Evolutionary conservation across 2,329 filamentous ascomycete genomes (phyloP), one percentile per base, ranked within the genome.

Genomic region (Achaetomium macrosporum): DNA sequence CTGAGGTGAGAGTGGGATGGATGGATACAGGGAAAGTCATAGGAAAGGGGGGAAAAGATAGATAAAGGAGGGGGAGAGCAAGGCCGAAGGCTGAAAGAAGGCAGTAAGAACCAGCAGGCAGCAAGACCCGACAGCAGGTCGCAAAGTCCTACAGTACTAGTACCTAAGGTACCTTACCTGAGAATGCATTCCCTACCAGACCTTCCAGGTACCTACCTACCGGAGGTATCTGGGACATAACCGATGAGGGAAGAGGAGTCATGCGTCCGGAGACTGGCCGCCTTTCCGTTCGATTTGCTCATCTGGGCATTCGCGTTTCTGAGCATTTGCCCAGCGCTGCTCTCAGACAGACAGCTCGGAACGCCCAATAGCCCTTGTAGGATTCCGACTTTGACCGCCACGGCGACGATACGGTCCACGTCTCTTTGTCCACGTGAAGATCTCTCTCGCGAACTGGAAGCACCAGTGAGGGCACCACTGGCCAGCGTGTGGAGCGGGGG

Each of bases 341-440:
- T 16, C 36, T 13, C 6, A 36, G 7, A 10, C 33, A 8, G 33
- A 13, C 33, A 10, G 33, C 11, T 36, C 33, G 33, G 30, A 12
- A 30, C 16, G 13, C 17, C 42, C 42, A 44, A 4, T 36, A 10
- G n/a, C 33, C 33, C 11, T 36, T 31, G 7, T 9, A 35, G 11
- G 33, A 50, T 43, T 17, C 33, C 41, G 33, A 20, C 20, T 41
- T 47, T 33, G 7, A 39, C 35, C 19, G 44, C 19, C 15, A 25
- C 31, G 17, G 31, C 41, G 37, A 12, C 16, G 15, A 2, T 20
- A 12, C 37, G 36, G 41, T 19, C 50, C 50, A 53, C 50, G 31
- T 43, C 33, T 17, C n/a, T 7, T 9, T 20, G 51, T 45, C 46
- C 51, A 53, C 51, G 51, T 53, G 51, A 29, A 49, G 13, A 16